A percentile compares a stretch with the other conserved stretches of the same genome.
Conservation (phyloP, 1,284 basidiomycete genomes). For the Omphalotus olearius region DNA sequence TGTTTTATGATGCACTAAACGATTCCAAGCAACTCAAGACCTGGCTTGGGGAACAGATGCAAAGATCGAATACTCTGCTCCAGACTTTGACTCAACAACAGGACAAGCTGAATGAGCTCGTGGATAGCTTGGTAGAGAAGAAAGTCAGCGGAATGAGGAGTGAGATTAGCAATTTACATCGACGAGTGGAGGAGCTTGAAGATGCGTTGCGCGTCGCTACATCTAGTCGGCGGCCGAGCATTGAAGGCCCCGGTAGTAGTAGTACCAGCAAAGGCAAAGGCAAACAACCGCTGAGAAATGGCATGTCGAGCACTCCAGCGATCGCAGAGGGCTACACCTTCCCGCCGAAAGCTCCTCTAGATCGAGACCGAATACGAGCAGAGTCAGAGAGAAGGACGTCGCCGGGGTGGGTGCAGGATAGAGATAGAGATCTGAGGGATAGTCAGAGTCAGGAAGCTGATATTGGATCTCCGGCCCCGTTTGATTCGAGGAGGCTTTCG, state of each 20-base stretch:
- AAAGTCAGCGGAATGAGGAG: slow-evolving; percentile 48
- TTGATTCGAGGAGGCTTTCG: slow-evolving; percentile 44
- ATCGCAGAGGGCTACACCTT: slow-evolving; percentile 45
- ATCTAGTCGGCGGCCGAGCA: slow-evolving; percentile 28
- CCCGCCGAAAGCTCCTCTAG: slow-evolving; percentile 30
- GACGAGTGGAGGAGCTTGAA: slow-evolving; percentile 55
- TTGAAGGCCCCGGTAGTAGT: slow-evolving; percentile 19
- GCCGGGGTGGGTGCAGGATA: slow-evolving; percentile 32
- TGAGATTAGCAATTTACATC: slow-evolving; percentile 52
- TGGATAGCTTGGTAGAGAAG: slow-evolving; percentile 55
- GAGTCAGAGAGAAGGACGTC: slow-evolving; percentile 24
- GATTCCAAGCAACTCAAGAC: slow-evolving; percentile 69
- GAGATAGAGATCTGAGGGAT: slow-evolving; percentile 24
- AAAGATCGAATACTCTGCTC: slow-evolving; percentile 52
- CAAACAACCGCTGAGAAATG: slow-evolving; percentile 32
- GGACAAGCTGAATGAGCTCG: slow-evolving; percentile 53
- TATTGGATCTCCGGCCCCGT: slow-evolving; percentile 40
- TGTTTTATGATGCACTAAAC: slow-evolving; percentile 74
- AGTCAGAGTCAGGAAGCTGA: slow-evolving; percentile 30
- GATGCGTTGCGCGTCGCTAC: slow-evolving; percentile 41
- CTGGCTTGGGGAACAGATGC: slow-evolving; percentile 70
- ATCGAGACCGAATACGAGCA: slow-evolving; percentile 16
- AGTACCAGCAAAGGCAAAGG: slow-evolving; percentile 27
- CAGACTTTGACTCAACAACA: slow-evolving; percentile 48
- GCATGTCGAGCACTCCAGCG: slow-evolving; percentile 21